Percentiles rank a stretch among this genome's conserved stretches.
Conservation (phyloP, 306 rosid genomes). For the Comarum palustre region DNA sequence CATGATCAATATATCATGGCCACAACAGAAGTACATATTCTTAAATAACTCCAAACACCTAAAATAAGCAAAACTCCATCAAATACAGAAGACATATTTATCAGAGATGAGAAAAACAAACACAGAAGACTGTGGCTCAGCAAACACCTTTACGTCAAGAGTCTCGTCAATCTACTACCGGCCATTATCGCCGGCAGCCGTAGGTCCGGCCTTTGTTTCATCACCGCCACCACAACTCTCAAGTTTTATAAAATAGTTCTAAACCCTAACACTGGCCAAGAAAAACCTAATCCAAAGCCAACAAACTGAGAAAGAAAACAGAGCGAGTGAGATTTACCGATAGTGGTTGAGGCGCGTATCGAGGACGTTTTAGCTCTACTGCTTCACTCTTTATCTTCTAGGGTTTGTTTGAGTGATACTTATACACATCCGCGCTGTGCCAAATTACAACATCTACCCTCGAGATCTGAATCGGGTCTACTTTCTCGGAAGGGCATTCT, state of each 20-base stretch:
- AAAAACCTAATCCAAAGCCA: neutral
- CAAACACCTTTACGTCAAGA: slow-evolving; percentile 47
- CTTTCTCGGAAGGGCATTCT: neutral
- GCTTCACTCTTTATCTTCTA: slow-evolving; percentile 12
- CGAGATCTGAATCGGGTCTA: neutral
- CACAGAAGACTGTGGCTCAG: slow-evolving; percentile 50
- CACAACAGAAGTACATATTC: neutral
- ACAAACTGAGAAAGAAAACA: neutral
- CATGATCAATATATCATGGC: neutral
- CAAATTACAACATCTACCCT: neutral
- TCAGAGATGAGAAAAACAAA: neutral
- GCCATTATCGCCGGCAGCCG: slow-evolving; percentile 54
- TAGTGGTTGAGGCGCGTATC: too few relatives aligned
- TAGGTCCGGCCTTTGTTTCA: slow-evolving; percentile 86
- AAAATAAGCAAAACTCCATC: neutral
- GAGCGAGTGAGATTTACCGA: slow-evolving; percentile 26
- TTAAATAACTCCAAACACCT: too few relatives aligned
- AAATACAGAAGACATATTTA: neutral
- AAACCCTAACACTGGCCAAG: neutral
- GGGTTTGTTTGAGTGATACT: slow-evolving; percentile 26
- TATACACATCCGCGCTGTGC: neutral
- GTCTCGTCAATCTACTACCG: slow-evolving; percentile 77
- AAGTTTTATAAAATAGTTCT: neutral
- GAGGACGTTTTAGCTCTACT: slow-evolving; percentile 6
- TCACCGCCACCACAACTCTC: slow-evolving; percentile 52